These are phyloP conservation scores for Trypanosoma platydactyli DNA, from an alignment of 208 protist genomes.

Conservation along the genomic window DNA sequence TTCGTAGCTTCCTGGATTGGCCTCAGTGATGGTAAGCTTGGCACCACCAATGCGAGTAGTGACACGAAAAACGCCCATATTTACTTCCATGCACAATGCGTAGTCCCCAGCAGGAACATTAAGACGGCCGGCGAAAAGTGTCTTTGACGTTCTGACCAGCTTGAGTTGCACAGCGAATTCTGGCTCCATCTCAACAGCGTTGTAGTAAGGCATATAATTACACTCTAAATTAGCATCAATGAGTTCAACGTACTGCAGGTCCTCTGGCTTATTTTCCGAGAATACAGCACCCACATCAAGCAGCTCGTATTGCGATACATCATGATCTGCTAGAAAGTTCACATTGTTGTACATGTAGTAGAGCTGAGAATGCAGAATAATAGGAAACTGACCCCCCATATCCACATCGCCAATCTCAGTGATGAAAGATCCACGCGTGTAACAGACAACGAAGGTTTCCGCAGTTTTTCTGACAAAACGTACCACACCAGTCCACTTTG, in stretches of 20 bases:
- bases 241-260: slow-evolving; percentile 37
- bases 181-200: slow-evolving; percentile 20
- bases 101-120: slow-evolving; percentile 35
- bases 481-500: slow-evolving; percentile 71
- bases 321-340: slow-evolving; percentile 52
- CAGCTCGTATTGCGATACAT: slow-evolving; percentile 64
- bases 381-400: slow-evolving; percentile 33
- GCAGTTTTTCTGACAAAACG: slow-evolving; percentile 37
- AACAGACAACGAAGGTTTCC: slow-evolving; percentile 65
- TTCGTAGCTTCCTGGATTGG: slow-evolving; percentile 48
- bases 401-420: slow-evolving; percentile 66
- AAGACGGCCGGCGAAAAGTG: slow-evolving; percentile 40
- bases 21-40: slow-evolving; percentile 31
- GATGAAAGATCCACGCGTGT: slow-evolving; percentile 37
- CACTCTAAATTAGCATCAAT: slow-evolving; percentile 58
- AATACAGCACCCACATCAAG: slow-evolving; percentile 68
- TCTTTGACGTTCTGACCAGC: slow-evolving; percentile 17
- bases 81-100: slow-evolving; percentile 71
- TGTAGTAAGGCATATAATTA: slow-evolving; percentile 77
- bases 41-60: slow-evolving; percentile 7
- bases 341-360: slow-evolving; percentile 57
- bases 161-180: slow-evolving; percentile 32
- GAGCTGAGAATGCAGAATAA: slow-evolving; percentile 50
- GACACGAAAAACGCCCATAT: slow-evolving; percentile 61
- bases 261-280: not conserved